phyloP scores from a whole-genome alignment of 495 filamentous ascomycete species.

The Aspergillus egyptiacus region DNA sequence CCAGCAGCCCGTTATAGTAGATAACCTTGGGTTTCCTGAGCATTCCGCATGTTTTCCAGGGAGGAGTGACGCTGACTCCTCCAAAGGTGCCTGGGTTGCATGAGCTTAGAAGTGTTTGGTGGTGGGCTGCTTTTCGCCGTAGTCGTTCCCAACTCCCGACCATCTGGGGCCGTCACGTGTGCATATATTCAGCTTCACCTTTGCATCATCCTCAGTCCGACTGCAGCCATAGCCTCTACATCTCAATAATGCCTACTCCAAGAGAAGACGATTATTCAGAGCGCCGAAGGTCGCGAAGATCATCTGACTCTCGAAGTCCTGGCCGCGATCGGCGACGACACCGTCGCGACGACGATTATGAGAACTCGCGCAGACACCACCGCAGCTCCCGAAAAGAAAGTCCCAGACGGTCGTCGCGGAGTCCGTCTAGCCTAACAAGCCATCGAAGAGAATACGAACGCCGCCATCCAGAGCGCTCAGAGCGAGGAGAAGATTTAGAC shows the following conservation, averaged over 20 bases:
- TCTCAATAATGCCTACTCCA: constrained; percentile 22
- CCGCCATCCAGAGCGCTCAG: constrained; percentile 25
- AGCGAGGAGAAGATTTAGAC: constrained; percentile 23
- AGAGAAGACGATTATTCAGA: constrained; percentile 15
- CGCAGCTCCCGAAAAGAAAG: constrained; percentile 30
- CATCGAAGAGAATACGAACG: constrained; percentile 21
- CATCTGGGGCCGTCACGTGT: not conserved
- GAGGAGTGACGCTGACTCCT: constrained; percentile 14
- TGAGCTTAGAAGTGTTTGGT: not conserved
- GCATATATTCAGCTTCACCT: not conserved
- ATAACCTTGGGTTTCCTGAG: constrained; percentile 28
- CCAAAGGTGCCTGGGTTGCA: not conserved
- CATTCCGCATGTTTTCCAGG: constrained; percentile 39
- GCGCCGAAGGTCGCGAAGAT: constrained; percentile 19
- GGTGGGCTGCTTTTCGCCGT: not conserved
- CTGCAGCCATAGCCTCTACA: not conserved
- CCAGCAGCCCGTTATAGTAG: constrained; percentile 26
- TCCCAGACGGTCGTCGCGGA: constrained; percentile 28
- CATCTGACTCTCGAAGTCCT: constrained; percentile 18
- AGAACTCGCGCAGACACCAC: constrained; percentile 27
- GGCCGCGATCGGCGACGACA: constrained; percentile 24
- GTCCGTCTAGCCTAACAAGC: constrained; percentile 20
- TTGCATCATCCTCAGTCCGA: not conserved
- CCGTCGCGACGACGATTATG: constrained; percentile 19
- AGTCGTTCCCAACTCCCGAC: not conserved